Base-by-base conservation (phyloP, 345 rosid species). In the Euphorbia pulcherrima region DNA sequence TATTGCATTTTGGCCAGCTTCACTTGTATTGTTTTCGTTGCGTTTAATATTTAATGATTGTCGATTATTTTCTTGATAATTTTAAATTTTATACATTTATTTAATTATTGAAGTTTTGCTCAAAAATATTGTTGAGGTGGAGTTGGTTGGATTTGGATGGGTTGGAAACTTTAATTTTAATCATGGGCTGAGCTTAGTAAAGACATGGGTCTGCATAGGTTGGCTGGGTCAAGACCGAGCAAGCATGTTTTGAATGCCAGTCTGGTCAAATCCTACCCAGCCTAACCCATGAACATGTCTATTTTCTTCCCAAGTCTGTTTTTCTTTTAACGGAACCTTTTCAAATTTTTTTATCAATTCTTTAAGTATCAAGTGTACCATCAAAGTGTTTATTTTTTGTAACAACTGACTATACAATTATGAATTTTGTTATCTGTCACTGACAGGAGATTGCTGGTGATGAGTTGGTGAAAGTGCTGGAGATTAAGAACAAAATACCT, bases 401-500 rank as follows among this genome's bases (percentile, higher is more conserved):
- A 30, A 64, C 13, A 65, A 27, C 56, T 10, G 60, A 27, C 56
- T 10, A 47, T 24, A 18, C 11, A 10, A 39, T 48, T 26, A 50
- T 59, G 17, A 26, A 67, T 30, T 8, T 33, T 53, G 10, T 9
- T 74, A 28, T 56, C 68, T 68, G 50, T 64, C 52, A 61, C 46
- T 20, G 30, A 53, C 83, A 94, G 99, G 92, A 94, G 75, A 90
- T 94, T 71, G 89, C 90, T 67, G 96, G 95, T 73, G 88, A 87
- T 47, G 96, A 91, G 59, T 76, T 94, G 74, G 76, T 74, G 57
- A 73, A 84, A 72, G 92, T 80, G 57, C 84, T 94, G 56, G 96
- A 94, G 78, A 91, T 94, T 77, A 82, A 70, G 75, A 78, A 79
- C 69, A 94, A 94, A 83, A 81, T 89, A 74, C 88, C 93, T 41